Percentiles rank a stretch among this genome's conserved stretches.
phyloP scores from a whole-genome alignment of 352 stramenopile species.

The Phytophthora sp. region DNA sequence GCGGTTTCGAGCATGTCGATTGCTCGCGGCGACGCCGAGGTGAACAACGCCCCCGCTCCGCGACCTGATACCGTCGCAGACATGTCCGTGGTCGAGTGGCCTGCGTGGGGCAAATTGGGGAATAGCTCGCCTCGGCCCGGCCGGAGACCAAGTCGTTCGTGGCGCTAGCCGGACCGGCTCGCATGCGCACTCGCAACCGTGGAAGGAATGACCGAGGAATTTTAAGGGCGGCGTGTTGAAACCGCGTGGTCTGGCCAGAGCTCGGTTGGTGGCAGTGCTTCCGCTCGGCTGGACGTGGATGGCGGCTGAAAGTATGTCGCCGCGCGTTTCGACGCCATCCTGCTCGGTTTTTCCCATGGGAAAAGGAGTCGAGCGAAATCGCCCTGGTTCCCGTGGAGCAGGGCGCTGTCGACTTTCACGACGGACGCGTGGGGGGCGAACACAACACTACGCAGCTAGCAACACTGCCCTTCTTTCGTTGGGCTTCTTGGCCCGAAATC shows the following conservation, averaged over 20 bases:
- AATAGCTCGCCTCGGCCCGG: constrained; percentile 8
- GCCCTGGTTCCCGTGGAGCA: not conserved
- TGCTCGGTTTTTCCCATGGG: constrained; percentile 9
- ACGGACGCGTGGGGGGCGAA: too few species aligned
- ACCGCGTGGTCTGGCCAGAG: constrained; percentile 16
- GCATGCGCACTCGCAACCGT: constrained; percentile 10
- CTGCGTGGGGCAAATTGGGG: constrained; percentile 21
- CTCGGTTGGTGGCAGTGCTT: constrained; percentile 8
- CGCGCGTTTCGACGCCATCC: too few species aligned
- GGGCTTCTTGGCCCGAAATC: not conserved
- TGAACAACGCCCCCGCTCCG: constrained; percentile 4
- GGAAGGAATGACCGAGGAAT: constrained; percentile 30
- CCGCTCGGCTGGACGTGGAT: too few species aligned
- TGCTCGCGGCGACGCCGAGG: constrained; percentile 14
- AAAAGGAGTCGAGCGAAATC: not conserved
- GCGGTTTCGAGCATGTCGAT: constrained; percentile 39
- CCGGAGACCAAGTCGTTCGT: constrained; percentile 9
- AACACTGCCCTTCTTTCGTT: not conserved
- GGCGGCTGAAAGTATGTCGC: constrained; percentile 4
- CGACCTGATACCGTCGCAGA: constrained; percentile 1
- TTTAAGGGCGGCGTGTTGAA: constrained; percentile 32
- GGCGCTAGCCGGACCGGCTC: constrained; percentile 1
- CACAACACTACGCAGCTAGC: too few species aligned
- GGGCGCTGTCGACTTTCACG: not conserved
- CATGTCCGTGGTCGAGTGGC: constrained; percentile 6